Evolutionary conservation across 148 eudicot species (phyloP).

Genomic region (Mesembryanthemum crystallinum): DNA sequence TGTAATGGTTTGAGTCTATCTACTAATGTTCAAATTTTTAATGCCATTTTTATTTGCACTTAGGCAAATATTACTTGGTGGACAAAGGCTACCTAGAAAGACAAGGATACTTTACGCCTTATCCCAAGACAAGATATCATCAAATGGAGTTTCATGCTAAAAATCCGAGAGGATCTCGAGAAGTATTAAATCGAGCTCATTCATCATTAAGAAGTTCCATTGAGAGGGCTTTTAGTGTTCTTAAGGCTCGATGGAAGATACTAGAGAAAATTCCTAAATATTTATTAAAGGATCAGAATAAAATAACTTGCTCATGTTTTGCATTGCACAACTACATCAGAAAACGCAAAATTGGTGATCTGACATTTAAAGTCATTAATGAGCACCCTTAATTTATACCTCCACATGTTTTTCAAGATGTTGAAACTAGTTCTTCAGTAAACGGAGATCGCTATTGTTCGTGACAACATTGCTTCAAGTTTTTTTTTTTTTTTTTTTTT

Average conservation of each 20-base stretch:
- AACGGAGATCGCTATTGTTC: neutral
- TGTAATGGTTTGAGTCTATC: too few species aligned
- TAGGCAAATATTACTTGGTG: constrained; percentile 13
- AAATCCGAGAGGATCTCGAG: constrained; percentile 9
- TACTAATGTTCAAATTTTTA: too few species aligned
- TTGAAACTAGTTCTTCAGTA: neutral
- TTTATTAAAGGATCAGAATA: neutral
- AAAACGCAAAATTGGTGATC: neutral
- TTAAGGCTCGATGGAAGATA: constrained; percentile 9
- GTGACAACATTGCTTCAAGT: constrained; percentile 8
- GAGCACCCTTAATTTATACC: neutral
- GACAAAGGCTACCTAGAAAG: constrained; percentile 15
- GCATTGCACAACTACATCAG: constrained; percentile 7
- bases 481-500: too few species aligned
- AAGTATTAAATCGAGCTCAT: constrained; percentile 7
- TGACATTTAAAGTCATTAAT: neutral
- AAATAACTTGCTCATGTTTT: neutral
- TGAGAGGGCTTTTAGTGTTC: constrained; percentile 11
- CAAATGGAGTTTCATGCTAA: neutral
- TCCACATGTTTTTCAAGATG: neutral
- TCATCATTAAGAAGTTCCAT: constrained; percentile 15
- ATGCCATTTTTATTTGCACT: neutral
- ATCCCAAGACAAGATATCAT: constrained; percentile 16
- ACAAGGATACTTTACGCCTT: neutral
- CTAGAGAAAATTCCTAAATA: neutral